Conservation (phyloP, 805 yeast species). For the Ogataea siamensis region DNA sequence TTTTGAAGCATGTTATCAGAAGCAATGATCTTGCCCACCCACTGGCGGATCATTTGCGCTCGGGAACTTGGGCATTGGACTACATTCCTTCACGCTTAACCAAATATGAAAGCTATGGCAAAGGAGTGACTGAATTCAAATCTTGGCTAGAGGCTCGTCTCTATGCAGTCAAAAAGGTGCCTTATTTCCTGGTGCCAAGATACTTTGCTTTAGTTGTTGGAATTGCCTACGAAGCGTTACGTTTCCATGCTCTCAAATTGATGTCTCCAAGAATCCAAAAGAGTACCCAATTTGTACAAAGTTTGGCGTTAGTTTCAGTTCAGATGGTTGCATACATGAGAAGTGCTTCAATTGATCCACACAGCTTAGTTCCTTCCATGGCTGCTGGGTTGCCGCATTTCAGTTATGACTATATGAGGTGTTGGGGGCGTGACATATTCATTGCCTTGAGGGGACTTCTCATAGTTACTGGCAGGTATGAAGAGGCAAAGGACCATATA, state of each 20-base stretch:
- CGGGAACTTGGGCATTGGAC: slow-evolving; percentile 89
- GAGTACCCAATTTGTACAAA: slow-evolving; percentile 73
- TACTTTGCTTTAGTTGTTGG: slow-evolving; percentile 84
- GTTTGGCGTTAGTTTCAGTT: slow-evolving; percentile 74
- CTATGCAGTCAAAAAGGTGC: slow-evolving; percentile 60
- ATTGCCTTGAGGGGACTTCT: slow-evolving; percentile 81
- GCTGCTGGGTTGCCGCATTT: slow-evolving; percentile 98
- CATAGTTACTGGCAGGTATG: slow-evolving; percentile 71
- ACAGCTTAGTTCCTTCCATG: slow-evolving; percentile 61
- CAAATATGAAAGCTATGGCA: slow-evolving; percentile 44
- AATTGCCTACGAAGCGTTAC: slow-evolving; percentile 77
- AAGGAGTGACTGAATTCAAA: slow-evolving; percentile 53
- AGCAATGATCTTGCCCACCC: slow-evolving; percentile 83
- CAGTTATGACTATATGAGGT: slow-evolving; percentile 86
- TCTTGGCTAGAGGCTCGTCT: slow-evolving; percentile 70
- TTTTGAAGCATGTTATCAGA: slow-evolving; percentile 58
- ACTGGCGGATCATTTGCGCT: slow-evolving; percentile 71
- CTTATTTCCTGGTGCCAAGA: slow-evolving; percentile 80
- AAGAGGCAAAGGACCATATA: slow-evolving; percentile 79
- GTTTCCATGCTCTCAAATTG: slow-evolving; percentile 60
- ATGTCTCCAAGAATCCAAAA: slow-evolving; percentile 53
- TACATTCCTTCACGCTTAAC: slow-evolving; percentile 61
- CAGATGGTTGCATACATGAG: slow-evolving; percentile 81
- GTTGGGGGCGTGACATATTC: slow-evolving; percentile 98
- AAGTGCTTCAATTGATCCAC: slow-evolving; percentile 73